Evolutionary conservation across 2,329 filamentous ascomycete species (phyloP).

Genomic region (Kalaharituber pfeilii): DNA sequence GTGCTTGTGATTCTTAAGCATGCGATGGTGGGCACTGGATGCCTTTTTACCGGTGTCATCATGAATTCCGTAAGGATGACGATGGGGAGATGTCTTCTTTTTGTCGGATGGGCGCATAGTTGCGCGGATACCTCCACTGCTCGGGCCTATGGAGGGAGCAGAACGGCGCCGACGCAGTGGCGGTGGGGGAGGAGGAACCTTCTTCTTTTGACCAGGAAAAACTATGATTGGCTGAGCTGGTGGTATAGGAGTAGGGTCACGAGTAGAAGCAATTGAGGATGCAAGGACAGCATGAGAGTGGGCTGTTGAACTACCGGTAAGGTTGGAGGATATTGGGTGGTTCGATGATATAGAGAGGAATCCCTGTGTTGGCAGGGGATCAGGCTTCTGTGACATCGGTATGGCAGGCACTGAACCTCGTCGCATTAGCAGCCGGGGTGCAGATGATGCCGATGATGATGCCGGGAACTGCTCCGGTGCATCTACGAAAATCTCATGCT

Average conservation of each 20-base stretch:
- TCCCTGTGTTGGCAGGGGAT: constrained; percentile 22
- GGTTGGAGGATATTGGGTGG: constrained; percentile 13
- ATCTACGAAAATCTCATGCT: neutral
- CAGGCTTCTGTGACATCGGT: no score
- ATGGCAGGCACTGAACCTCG: no score
- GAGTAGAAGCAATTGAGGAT: constrained; percentile 3
- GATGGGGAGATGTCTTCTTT: constrained; percentile 38
- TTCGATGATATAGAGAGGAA: constrained; percentile 16
- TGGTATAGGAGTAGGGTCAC: constrained; percentile 6
- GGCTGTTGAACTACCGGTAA: constrained; percentile 21
- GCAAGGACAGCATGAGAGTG: constrained; percentile 9
- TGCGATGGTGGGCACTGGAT: constrained; percentile 44
- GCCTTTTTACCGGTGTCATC: no score
- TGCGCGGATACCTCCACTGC: constrained; percentile 25
- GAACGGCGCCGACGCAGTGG: constrained; percentile 6
- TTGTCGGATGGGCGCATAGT: constrained; percentile 30
- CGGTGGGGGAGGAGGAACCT: neutral
- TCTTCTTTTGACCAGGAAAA: neutral
- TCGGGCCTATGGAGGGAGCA: constrained; percentile 25
- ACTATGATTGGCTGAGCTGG: neutral
- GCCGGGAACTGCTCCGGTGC: constrained; percentile 2
- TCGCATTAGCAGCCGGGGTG: no score
- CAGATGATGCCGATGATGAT: neutral
- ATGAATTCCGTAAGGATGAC: no score
- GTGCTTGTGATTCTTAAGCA: constrained; percentile 35